Base-by-base conservation (phyloP, 116 monocot species). In the Papilionanthe hybrid region DNA sequence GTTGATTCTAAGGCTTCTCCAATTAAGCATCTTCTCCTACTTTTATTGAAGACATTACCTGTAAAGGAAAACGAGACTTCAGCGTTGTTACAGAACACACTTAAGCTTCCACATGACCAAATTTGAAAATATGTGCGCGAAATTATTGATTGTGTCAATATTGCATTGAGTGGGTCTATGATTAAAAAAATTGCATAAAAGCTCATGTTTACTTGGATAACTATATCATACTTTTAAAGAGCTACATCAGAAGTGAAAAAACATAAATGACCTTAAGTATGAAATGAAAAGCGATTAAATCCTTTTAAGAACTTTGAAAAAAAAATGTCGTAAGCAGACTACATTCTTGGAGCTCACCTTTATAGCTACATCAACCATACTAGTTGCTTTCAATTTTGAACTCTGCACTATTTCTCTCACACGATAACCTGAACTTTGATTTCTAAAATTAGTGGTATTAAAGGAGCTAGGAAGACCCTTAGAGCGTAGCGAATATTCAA, bases 341-440 rank as follows among this genome's bases (percentile, higher is more conserved):
- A 15, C 12, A 42, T 72, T 72, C 27, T 68, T 30, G 37, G 72
- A 42, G 20, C 72, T 72, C 19, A 72, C 72, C 72, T 72, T 72
- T 42, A 72, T 42, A 42, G 72, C 37, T 27, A 42, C 42, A 20
- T 32, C 32, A 32, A 32, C 32, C 32, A 32, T 32, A 32, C 32
- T 32, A 32, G 32, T 32, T 32, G 32, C 32, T 32, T 32, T 32
- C 1, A 32, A 32, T 32, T 32, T 32, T 0, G 32, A 32, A 32
- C 32, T 32, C 42, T 37, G 37, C 72, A 72, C 5, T 42, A 72
- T 72, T 42, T n/a, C 42, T 72, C 7, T 72, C 42, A 42, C 42
- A 72, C 20, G 68, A 15, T 27, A 68, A 28, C 68, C 68, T 68
- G 28, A 15, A 68, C 68, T 68, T 68, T 25, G 29, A 68, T 68